phyloP scores from a whole-genome alignment of 176 grass and related monocot species.

The Carex myosuroides region DNA sequence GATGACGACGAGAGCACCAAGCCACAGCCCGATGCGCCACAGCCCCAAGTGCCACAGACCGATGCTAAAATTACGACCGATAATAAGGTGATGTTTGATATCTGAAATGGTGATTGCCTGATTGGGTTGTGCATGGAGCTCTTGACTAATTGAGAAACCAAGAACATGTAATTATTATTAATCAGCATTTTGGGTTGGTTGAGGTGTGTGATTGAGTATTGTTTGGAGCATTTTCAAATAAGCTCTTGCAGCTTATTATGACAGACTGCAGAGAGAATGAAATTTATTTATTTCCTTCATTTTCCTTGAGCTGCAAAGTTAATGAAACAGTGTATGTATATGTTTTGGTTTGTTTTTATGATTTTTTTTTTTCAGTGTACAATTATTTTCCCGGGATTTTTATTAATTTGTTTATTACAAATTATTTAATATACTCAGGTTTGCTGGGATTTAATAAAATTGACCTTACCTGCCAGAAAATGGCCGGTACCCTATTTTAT shows the following conservation, averaged over 20 bases:
- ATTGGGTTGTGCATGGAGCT: neutral
- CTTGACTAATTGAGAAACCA: neutral
- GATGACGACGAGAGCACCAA: neutral
- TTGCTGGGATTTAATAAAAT: no score
- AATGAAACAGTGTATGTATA: neutral
- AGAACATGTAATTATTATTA: neutral
- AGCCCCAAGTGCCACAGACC: neutral
- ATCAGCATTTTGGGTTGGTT: neutral
- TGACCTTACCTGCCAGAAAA: no score
- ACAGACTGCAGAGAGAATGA: constrained; percentile 11
- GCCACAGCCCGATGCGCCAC: neutral
- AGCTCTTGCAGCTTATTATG: neutral
- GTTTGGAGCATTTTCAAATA: constrained; percentile 5
- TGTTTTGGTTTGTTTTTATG: neutral
- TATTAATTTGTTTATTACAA: no score
- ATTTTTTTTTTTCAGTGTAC: neutral
- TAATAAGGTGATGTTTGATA: neutral
- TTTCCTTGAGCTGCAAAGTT: neutral
- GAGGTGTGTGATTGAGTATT: neutral
- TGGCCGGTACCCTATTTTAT: no score
- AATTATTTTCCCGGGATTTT: neutral
- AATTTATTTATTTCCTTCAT: constrained; percentile 2
- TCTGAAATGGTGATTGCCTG: neutral
- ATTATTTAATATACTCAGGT: no score
- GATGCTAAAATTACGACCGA: neutral